A percentile compares a stretch with the other conserved stretches of the same genome.
phyloP scores from a whole-genome alignment of 2,329 filamentous ascomycete species.

The Exophiala sideris region DNA sequence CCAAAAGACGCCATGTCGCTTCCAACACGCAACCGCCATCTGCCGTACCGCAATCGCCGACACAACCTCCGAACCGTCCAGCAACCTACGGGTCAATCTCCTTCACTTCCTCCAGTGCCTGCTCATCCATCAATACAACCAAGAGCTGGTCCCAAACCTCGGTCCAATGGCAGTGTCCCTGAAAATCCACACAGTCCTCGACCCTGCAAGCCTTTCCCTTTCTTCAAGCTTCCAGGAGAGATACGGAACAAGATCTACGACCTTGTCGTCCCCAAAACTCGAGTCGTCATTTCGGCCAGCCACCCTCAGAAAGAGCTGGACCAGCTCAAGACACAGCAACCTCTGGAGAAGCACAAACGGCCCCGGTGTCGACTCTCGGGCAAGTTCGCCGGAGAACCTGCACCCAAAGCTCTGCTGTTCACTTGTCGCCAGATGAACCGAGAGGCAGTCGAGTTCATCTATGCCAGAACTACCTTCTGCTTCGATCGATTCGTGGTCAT shows the following conservation, averaged over 20 bases:
- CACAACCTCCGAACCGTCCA: slow-evolving; percentile 8
- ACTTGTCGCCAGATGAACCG: slow-evolving; percentile 26
- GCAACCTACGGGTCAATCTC: background rate
- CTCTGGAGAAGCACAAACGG: slow-evolving; percentile 13
- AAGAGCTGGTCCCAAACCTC: background rate
- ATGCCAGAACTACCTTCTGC: slow-evolving; percentile 26
- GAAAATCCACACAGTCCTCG: background rate
- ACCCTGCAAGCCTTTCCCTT: slow-evolving; percentile 48
- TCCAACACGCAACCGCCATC: slow-evolving; percentile 3
- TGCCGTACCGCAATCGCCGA: slow-evolving; percentile 11
- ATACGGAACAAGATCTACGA: slow-evolving; percentile 67
- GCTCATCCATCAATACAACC: background rate
- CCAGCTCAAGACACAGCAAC: slow-evolving; percentile 10
- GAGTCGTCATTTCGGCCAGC: slow-evolving; percentile 18
- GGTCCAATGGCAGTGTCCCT: background rate
- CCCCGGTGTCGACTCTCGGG: slow-evolving; percentile 19
- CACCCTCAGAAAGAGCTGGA: slow-evolving; percentile 25
- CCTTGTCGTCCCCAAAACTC: slow-evolving; percentile 51
- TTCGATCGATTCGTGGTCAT: slow-evolving; percentile 30
- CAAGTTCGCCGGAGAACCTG: slow-evolving; percentile 2
- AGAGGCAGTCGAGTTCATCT: slow-evolving; percentile 25
- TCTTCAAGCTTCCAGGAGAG: slow-evolving; percentile 67
- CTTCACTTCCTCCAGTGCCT: background rate
- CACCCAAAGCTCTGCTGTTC: slow-evolving; percentile 19
- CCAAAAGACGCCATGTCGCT: background rate